These are phyloP conservation scores for Chrysoporthe puriensis DNA, from an alignment of 2,329 filamentous ascomycete genomes.

Conservation along the genomic window DNA sequence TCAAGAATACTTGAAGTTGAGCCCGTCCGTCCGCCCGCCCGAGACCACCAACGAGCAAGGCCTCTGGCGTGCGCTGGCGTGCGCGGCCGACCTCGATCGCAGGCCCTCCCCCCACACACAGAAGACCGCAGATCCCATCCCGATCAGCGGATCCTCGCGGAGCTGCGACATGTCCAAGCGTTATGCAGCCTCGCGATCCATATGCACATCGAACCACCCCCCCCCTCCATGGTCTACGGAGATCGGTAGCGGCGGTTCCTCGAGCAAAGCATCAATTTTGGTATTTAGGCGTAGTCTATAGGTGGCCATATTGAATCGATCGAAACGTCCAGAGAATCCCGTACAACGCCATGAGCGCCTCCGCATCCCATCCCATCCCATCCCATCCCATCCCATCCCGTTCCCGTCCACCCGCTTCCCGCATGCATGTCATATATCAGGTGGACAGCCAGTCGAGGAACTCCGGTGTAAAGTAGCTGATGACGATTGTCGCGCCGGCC, in stretches of 20 bases:
- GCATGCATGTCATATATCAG: conserved; percentile 36
- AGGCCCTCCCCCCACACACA: neutral
- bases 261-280: neutral
- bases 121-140: too few relatives aligned
- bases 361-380: too few relatives aligned
- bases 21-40: neutral
- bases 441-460: conserved; percentile 69
- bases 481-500: conserved; percentile 89
- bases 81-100: neutral
- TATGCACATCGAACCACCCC: neutral
- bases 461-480: conserved; percentile 92
- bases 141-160: neutral
- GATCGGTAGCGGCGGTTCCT: neutral
- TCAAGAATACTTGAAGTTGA: neutral
- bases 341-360: conserved; percentile 23
- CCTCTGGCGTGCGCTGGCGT: too few relatives aligned
- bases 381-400: too few relatives aligned
- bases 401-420: neutral
- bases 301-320: conserved; percentile 8
- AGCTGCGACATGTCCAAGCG: neutral
- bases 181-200: neutral
- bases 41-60: too few relatives aligned
- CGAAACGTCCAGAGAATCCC: neutral
- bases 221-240: neutral
- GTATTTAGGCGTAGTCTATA: conserved; percentile 14